A percentile compares a stretch with the other conserved stretches of the same genome.
Conservation (phyloP, 768 basidiomycete genomes). For the Russula sp. region DNA sequence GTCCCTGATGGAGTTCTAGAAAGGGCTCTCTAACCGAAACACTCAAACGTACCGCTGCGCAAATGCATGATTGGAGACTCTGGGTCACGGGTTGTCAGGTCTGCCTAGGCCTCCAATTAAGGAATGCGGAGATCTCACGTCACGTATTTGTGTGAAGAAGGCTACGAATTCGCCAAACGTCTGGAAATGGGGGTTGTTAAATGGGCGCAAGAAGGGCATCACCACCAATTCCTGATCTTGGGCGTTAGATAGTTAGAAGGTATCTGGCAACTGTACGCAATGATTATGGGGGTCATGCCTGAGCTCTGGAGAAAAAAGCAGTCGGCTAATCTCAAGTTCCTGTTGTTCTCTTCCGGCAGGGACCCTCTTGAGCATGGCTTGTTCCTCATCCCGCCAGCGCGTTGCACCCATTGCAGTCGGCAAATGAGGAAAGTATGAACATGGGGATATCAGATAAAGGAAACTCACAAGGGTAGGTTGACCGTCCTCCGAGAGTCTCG, state of each 20-base stretch:
- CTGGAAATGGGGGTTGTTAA: no score
- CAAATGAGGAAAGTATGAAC: background rate
- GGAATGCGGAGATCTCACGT: background rate
- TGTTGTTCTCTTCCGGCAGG: background rate
- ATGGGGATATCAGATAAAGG: background rate
- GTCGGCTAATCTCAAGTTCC: background rate
- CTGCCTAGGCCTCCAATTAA: background rate
- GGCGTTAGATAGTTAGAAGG: no score
- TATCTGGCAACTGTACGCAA: no score
- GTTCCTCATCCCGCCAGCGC: conserved; percentile 8
- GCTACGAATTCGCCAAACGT: conserved; percentile 18
- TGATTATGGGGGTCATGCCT: no score
- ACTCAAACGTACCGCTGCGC: conserved; percentile 27
- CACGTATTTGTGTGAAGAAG: conserved; percentile 15
- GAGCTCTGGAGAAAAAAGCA: background rate
- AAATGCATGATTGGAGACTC: conserved; percentile 26
- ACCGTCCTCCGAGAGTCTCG: conserved; percentile 6
- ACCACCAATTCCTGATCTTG: no score
- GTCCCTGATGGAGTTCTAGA: conserved; percentile 3
- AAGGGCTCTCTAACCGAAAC: background rate
- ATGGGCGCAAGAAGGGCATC: conserved; percentile 19
- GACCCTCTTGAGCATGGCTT: conserved; percentile 20
- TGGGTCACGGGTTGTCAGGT: no score
- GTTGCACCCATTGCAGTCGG: conserved; percentile 16
- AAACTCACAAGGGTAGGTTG: conserved; percentile 1